Evolutionary conservation across 2,329 filamentous ascomycete species (phyloP), one percentile per base, ranked within the genome.

Genomic region (Cercospora nicotianae): DNA sequence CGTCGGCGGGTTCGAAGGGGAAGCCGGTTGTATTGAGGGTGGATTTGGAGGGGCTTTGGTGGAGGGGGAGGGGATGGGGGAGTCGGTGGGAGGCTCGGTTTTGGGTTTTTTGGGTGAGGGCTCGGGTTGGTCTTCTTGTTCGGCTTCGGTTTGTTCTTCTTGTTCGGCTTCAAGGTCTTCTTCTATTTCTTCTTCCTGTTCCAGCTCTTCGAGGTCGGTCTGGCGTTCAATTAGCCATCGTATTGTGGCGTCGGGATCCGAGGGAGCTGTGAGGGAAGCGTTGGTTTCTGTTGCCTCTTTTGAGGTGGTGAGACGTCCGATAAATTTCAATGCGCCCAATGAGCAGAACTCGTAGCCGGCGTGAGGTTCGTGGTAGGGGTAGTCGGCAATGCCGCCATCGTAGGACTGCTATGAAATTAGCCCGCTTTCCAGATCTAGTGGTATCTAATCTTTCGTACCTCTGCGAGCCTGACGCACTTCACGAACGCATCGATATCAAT

Each of bases 291-390:
- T 73, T 57, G 31, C 30, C n/a, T 36, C 48, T 18, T 36, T 65
- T 10, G 60, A 36, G 0, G 58, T 65, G n/a, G 64, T 64, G 1
- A 90, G 84, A 10, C 88, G 87, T 68, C 88, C 87, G n/a, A 97
- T 83, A 60, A 97, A 87, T 1, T 88, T 87, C 5, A 98, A 82
- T 4, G 93, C 90, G 10, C 88, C 89, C 64, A 97, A 86, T 7
- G 90, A 93, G 79, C 93, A 97, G 82, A 94, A 97, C 9, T 92
- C 93, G 78, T 96, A 94, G 20, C 95, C 95, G 73, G 92, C 91
- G 76, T 97, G 93, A 36, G 93, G 90, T 81, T 97, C 94, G 68
- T 93, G 90, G 68, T 88, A 89, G 0, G 90, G 89, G 39, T 87
- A 89, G 77, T 96, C 92, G 2, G 90, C 89, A 70, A 96, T 88